phyloP scores from a whole-genome alignment of 2,329 filamentous ascomycete genomes.

The Beauveria caledonica region DNA sequence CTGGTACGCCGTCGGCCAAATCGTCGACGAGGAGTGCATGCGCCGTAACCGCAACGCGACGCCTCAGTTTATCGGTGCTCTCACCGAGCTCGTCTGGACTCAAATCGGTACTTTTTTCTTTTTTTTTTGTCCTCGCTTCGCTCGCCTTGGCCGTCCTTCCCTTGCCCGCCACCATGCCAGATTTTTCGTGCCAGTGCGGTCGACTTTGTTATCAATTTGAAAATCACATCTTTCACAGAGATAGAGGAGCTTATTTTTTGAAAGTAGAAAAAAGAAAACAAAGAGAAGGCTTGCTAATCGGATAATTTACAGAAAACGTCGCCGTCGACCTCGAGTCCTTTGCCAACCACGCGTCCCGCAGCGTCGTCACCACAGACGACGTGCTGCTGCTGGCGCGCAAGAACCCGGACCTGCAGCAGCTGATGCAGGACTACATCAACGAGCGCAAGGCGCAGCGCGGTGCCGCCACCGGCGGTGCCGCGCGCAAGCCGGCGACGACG shows the following conservation, averaged over 20 bases:
- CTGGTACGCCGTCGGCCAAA: conserved; percentile 77
- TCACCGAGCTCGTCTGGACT: conserved; percentile 81
- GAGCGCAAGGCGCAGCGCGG: conserved; percentile 39
- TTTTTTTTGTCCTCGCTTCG: not conserved
- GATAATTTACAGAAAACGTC: conserved; percentile 38
- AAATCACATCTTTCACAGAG: no score
- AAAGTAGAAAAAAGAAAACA: no score
- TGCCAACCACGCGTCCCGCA: conserved; percentile 69
- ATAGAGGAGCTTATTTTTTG: no score
- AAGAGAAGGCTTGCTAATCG: not conserved
- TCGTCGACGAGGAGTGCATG: conserved; percentile 73
- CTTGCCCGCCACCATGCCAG: not conserved
- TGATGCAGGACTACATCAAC: conserved; percentile 65
- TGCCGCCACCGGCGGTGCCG: not conserved
- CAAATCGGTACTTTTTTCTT: conserved; percentile 57
- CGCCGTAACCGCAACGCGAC: conserved; percentile 67
- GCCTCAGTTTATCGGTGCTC: conserved; percentile 78
- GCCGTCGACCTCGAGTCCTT: conserved; percentile 49
- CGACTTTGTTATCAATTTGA: no score
- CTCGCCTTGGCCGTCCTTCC: not conserved
- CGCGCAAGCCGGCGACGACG: conserved; percentile 15
- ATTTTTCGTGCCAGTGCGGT: not conserved
- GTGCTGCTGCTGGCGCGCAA: conserved; percentile 79
- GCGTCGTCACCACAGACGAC: conserved; percentile 75
- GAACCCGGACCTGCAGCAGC: conserved; percentile 73